Evolutionary conservation across 768 basidiomycete species (phyloP).

Genomic region (Boletus subcaerulescens): DNA sequence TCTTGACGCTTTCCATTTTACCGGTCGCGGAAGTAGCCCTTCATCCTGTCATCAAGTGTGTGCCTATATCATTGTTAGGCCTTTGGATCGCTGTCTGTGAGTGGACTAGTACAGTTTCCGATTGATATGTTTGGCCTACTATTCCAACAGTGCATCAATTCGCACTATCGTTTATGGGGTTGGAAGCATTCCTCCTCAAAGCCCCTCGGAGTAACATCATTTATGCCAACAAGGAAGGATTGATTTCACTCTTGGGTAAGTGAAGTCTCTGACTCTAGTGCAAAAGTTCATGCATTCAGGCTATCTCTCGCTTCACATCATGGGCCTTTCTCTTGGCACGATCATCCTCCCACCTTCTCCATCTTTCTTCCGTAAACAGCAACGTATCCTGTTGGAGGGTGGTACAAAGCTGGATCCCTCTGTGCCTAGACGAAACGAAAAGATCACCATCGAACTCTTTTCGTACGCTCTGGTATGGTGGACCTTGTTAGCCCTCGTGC

Average conservation of each 20-base stretch:
- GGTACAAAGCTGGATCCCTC: slow-evolving; percentile 9
- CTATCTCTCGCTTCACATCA: slow-evolving; percentile 85
- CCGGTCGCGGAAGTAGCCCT: slow-evolving; percentile 70
- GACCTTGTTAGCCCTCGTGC: slow-evolving; percentile 45
- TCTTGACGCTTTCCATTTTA: slow-evolving; percentile 83
- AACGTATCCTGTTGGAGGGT: slow-evolving; percentile 22
- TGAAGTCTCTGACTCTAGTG: neutral
- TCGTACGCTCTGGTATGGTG: slow-evolving; percentile 83
- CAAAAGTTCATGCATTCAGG: slow-evolving; percentile 42
- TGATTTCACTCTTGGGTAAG: slow-evolving; percentile 73
- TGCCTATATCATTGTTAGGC: slow-evolving; percentile 63
- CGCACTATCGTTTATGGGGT: slow-evolving; percentile 48
- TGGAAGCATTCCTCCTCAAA: slow-evolving; percentile 64
- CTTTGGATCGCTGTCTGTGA: slow-evolving; percentile 57
- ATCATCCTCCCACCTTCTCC: slow-evolving; percentile 77
- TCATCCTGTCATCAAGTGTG: slow-evolving; percentile 57
- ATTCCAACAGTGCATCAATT: slow-evolving; percentile 65
- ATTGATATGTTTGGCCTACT: neutral
- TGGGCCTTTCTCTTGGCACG: slow-evolving; percentile 81
- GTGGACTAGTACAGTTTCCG: slow-evolving; percentile 12
- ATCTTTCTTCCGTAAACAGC: slow-evolving; percentile 60
- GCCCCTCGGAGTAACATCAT: slow-evolving; percentile 62
- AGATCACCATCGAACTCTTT: slow-evolving; percentile 73
- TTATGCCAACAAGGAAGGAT: slow-evolving; percentile 88
- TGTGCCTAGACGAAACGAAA: slow-evolving; percentile 58